Percentiles rank a stretch among this genome's conserved stretches.
These are phyloP conservation scores for Amphichorda felina DNA, from an alignment of 2,329 filamentous ascomycete genomes.

Conservation along the genomic window DNA sequence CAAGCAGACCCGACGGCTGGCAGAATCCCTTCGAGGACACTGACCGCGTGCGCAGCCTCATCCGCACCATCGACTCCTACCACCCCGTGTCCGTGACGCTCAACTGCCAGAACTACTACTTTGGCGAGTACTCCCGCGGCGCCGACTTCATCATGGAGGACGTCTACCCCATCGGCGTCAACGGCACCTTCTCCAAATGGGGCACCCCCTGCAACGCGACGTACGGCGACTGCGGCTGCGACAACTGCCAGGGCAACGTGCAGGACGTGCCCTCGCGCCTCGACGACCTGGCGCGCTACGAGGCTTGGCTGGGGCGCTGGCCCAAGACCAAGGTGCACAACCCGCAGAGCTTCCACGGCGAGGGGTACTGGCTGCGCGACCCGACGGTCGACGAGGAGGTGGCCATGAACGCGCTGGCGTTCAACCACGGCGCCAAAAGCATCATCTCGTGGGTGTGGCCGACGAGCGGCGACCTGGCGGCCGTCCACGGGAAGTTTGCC, in stretches of 20 bases:
- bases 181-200: conserved; percentile 41
- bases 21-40: conserved; percentile 40
- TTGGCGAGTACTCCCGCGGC: conserved; percentile 37
- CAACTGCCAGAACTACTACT: conserved; percentile 53
- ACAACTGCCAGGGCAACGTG: conserved; percentile 42
- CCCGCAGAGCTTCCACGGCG: conserved; percentile 34
- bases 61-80: conserved; percentile 43
- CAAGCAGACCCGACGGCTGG: conserved; percentile 36
- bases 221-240: conserved; percentile 52
- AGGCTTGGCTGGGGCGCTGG: conserved; percentile 27
- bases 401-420: conserved; percentile 30
- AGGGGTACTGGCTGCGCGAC: conserved; percentile 34
- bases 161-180: conserved; percentile 46
- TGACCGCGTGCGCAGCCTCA: conserved; percentile 24
- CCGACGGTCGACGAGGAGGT: conserved; percentile 29
- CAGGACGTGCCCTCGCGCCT: conserved; percentile 34
- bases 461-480: conserved; percentile 20
- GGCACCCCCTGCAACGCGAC: conserved; percentile 44
- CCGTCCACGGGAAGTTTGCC: conserved; percentile 25
- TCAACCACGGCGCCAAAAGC: conserved; percentile 31
- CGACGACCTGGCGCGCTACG: conserved; percentile 24
- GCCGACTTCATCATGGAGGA: conserved; percentile 50
- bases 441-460: conserved; percentile 35
- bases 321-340: conserved; percentile 29
- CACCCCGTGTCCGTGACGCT: conserved; percentile 47